Base-by-base conservation (phyloP, 1,284 basidiomycete species). In the Waitea zeae region DNA sequence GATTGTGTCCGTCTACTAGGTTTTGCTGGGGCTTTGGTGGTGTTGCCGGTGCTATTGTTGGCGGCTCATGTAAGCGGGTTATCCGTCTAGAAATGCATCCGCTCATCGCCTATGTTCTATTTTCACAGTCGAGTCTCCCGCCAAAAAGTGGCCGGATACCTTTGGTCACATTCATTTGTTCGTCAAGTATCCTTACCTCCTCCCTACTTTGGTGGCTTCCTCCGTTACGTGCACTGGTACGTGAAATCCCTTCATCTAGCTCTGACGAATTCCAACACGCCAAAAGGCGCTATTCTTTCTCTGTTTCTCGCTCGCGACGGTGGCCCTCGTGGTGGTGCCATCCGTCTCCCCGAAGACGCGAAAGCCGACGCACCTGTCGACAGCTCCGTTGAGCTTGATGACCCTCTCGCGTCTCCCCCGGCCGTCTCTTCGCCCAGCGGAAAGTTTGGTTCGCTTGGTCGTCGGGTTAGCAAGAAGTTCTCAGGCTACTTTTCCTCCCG, bases 1-100 rank as follows among this genome's bases (percentile, higher is more conserved):
- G 17, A 26, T 27, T 15, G 19, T n/a, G 14, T 17, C 24, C 20
- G 28, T 12, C 20, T 34, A n/a, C 24, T 30, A 54, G 56, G 11
- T 95, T 95, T 55, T 88, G 79, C 43, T 96, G 92, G 92, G 92
- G 90, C 41, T 75, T 96, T 49, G 92, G 92, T 42, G 90, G 89
- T 70, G 83, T 90, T 9, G 70, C 81, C 31, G 86, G 83, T 35
- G 81, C 83, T 33, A 83, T 92, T 42, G 67, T 90, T 29, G 86
- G 87, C 41, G 87, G 86, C 45, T 62, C 78, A 34, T 89, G 81
- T 83, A 41, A 50, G 79, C 61, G 20, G 7, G 22, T 26, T 7
- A 36, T 29, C 29, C 33, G 26, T 35, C 36, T n/a, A 34, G 28
- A n/a, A n/a, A n/a, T n/a, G n/a, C n/a, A n/a, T n/a, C n/a, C n/a